Conservation (phyloP, 441 rosid species). For the Pelargonium cotyledonis region DNA sequence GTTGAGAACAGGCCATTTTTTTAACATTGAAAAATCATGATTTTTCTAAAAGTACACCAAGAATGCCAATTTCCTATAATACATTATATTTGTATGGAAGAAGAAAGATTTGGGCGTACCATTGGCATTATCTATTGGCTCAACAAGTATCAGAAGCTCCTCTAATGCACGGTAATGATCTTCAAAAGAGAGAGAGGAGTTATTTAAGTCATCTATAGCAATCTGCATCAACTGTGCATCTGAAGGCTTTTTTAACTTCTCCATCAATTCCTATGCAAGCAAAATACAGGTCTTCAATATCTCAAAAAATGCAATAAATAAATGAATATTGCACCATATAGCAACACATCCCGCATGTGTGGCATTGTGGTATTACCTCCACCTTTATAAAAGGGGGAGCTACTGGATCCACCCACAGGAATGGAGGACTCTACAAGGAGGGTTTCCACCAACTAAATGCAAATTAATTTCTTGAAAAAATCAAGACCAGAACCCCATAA, state of each 20-base stretch:
- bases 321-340: not conserved
- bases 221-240: slow-evolving; percentile 71
- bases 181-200: slow-evolving; percentile 59
- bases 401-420: not conserved
- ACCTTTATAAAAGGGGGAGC: not conserved
- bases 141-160: slow-evolving; percentile 78
- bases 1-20: not conserved
- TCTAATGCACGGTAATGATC: slow-evolving; percentile 70
- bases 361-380: no score
- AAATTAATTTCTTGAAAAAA: not conserved
- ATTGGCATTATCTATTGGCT: slow-evolving; percentile 88
- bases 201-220: slow-evolving; percentile 66
- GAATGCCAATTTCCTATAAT: not conserved
- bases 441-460: not conserved
- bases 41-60: not conserved
- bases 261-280: slow-evolving; percentile 55
- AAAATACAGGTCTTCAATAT: slow-evolving; percentile 2
- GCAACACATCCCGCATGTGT: no score
- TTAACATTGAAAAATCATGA: not conserved
- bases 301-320: not conserved
- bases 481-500: not conserved
- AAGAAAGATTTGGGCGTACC: slow-evolving; percentile 32
- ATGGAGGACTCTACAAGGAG: not conserved
- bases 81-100: not conserved
- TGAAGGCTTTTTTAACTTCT: slow-evolving; percentile 70